Base-by-base conservation (phyloP, 768 basidiomycete genomes). In the Kwoniella sp. region DNA sequence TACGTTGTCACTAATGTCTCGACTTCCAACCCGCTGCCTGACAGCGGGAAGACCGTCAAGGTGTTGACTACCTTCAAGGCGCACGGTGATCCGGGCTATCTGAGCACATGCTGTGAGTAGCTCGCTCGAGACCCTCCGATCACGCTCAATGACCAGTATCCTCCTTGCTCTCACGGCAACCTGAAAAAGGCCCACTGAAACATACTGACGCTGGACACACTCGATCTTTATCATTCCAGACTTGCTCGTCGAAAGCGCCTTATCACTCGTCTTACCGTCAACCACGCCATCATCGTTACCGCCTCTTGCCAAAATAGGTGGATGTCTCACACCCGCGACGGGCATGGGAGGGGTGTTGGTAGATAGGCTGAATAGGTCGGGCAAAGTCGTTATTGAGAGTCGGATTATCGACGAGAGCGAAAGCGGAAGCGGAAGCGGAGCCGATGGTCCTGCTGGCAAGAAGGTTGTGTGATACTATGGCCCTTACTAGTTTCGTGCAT, bases 321-420 rank as follows among this genome's bases (percentile, higher is more conserved):
- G 94, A 0, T 81, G 93, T 1, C 82, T 96, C 55, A 97, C 94
- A 1, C 89, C 93, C 0, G 86, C 89, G 80, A 87, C 86, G 3
- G 93, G 90, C 1, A 85, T 95, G 62, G 93, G 93, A 17, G 87
- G 90, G 65, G 86, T 87, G 7, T 79, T 94, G 38, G 82, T 93
- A 37, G 84, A 86, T 69, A 84, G 93, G 22, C 77, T 96, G 67
- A 84, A 85, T 65, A 82, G 81, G 23, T 86, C 84, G 8, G 87
- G 86, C 3, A 68, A 63, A 37, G 66, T 72, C 38, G 55, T 47
- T 23, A 58, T 73, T n/a, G 52, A 64, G 50, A 72, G 68, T 34
- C 66, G 68, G 63, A 56, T 72, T 2, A 31, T 63, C 2, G 60
- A 28, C 23, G 9, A 25, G 8, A 30, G 37, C 23, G 26, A 25